Evolutionary conservation across 2,329 filamentous ascomycete genomes (phyloP), one percentile per base, ranked within the genome.

Genomic region (Metarhizium robertsii): DNA sequence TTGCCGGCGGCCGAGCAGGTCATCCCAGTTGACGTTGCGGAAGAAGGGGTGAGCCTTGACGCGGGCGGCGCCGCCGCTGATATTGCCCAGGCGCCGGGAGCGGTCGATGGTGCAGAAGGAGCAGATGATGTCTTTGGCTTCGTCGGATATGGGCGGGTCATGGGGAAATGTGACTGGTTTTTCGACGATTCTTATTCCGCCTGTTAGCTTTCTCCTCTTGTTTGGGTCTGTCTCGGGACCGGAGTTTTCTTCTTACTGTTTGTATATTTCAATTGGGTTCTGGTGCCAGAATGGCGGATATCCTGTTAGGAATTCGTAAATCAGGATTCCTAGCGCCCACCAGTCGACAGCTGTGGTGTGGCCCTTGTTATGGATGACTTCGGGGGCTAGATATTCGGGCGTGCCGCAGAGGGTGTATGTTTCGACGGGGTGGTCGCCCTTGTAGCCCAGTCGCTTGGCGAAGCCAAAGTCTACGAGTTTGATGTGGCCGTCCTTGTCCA

Each of bases 231-330:
- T 14, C 38, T 0, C n/a, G 25, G 32, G 30, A 45, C 43, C 20
- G 18, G 5, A 14, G 34, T n/a, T 14, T 16, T 34, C 50, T 48
- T 71, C 79, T 62, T 64, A 85, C 83, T 87, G 84, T 68, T 90
- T 89, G 72, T 92, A 92, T 57, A 92, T 92, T 68, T 92, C 89
- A 61, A 92, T 88, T 1, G 88, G 88, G 61, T 91, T 92, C 61
- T 89, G 85, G 66, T 92, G 86, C 87, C 88, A 94, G 67, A 92
- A 94, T 0, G 89, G 89, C 14, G 89, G 89, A 65, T 92, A 91
- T 32, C 89, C 89, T 10, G 89, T 90, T 51, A 92, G 73, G 66
- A 92, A 92, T 67, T 94, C 89, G 69, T 90, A 92, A 57, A 92
- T 85, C 55, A 94, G 71, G 61, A 92, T 91, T 30, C 89, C 89